Conservation (phyloP, 768 basidiomycete genomes). For the Amanita molliuscula region DNA sequence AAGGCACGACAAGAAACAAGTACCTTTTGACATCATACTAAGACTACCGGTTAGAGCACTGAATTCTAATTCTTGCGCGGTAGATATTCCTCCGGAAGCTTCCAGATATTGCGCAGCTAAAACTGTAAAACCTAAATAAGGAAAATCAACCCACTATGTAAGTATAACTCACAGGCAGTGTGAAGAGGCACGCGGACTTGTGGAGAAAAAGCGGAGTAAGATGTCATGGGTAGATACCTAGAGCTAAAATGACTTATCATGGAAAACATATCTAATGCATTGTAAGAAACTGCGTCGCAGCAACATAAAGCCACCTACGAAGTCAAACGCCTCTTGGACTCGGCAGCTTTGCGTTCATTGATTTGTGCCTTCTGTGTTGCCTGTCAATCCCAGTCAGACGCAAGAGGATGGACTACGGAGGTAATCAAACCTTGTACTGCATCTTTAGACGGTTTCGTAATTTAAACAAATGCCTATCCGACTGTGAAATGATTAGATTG, state of each 20-base stretch:
- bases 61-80: conserved; percentile 80
- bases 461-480: conserved; percentile 57
- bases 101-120: conserved; percentile 91
- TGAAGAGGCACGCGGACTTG: conserved; percentile 79
- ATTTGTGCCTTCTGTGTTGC: conserved; percentile 70
- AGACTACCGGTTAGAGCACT: conserved; percentile 74
- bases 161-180: conserved; percentile 45
- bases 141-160: conserved; percentile 7
- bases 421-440: conserved; percentile 41
- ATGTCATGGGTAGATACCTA: neutral
- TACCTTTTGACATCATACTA: conserved; percentile 83
- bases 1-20: conserved; percentile 9
- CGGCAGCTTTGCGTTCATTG: conserved; percentile 64
- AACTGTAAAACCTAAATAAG: conserved; percentile 21
- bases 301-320: conserved; percentile 40
- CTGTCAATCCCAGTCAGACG: conserved; percentile 13
- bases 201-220: conserved; percentile 16
- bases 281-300: conserved; percentile 1
- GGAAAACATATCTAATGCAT: conserved; percentile 53
- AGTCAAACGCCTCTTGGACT: conserved; percentile 74
- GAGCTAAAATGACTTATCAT: conserved; percentile 45
- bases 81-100: conserved; percentile 60
- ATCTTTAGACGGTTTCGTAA: conserved; percentile 69
- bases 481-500: conserved; percentile 23
- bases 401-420: neutral